phyloP scores from a whole-genome alignment of 2,329 filamentous ascomycete species.

The Didymella glomerata region DNA sequence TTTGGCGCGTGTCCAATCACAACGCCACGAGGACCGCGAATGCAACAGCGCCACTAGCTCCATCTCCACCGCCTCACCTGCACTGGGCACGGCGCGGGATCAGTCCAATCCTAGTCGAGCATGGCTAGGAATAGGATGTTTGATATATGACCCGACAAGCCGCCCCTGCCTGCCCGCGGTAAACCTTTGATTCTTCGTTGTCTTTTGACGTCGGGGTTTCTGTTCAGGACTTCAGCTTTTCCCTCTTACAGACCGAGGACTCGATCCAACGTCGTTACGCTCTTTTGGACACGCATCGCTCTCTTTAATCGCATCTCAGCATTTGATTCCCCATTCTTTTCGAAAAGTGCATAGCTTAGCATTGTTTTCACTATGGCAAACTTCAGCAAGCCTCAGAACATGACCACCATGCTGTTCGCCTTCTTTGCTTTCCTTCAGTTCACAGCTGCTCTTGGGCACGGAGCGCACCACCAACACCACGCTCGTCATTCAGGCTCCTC shows the following conservation, averaged over 20 bases:
- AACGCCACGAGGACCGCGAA: constrained; percentile 12
- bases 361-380: constrained; percentile 39
- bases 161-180: constrained; percentile 38
- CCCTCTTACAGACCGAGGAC: constrained; percentile 39
- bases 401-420: constrained; percentile 46
- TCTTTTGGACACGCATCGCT: constrained; percentile 39
- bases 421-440: constrained; percentile 46
- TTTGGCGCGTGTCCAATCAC: constrained; percentile 31
- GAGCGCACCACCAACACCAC: constrained; percentile 32
- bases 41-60: constrained; percentile 27
- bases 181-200: constrained; percentile 42
- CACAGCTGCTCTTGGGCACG: constrained; percentile 41
- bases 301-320: constrained; percentile 25
- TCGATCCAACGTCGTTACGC: constrained; percentile 45
- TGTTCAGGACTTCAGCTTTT: constrained; percentile 29
- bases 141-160: constrained; percentile 44
- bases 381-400: constrained; percentile 47
- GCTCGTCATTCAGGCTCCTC: constrained; percentile 28
- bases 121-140: constrained; percentile 34
- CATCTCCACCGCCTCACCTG: constrained; percentile 36
- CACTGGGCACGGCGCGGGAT: constrained; percentile 15
- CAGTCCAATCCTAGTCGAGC: constrained; percentile 29
- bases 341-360: constrained; percentile 15
- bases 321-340: constrained; percentile 24
- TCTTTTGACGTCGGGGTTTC: constrained; percentile 41